Evolutionary conservation across 345 rosid genomes (phyloP), one percentile per base, ranked within the genome.

Genomic region (Populus euphratica): DNA sequence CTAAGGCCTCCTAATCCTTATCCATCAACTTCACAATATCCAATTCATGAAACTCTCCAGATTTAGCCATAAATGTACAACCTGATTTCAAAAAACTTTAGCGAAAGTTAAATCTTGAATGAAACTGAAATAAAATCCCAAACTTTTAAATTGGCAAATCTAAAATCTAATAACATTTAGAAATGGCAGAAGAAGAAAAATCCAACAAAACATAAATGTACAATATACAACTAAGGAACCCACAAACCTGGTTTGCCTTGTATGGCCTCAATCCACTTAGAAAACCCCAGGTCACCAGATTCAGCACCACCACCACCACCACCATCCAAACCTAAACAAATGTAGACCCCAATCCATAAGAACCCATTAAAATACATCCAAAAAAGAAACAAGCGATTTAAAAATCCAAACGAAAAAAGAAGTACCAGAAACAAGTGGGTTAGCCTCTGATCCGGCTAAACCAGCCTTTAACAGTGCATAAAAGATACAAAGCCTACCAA

Each of bases 381-480:
- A 56, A 43, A 29, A 36, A 70, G 36, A 1, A 39, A 54, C 20
- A 38, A 50, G 13, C 23, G 61, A 72, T 41, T 12, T 65, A 25
- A 43, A 56, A 29, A 5, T 5, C 20, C 66, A 21, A 31, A 9
- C 11, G 29, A 77, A 17, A 54, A 68, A 11, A 13, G 3, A 49
- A 3, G 5, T 36, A 92, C 99, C 99, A 74, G 97, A 86, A 76
- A 93, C 94, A 71, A 92, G 77, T 3, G 98, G 97, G 73, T 92
- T 93, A 56, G 91, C 74, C 74, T 85, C 89, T 73, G 98, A 93
- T 83, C 98, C 99, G 83, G 94, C 99, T 49, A 90, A 81, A 35
- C 99, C 98, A 80, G 90, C 69, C 86, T 88, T 93, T 78, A 93
- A 78, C 23, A 95, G 94, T 1, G 92, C 97, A 74, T 95, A 95